Conservation (phyloP, 164 flowering plant species). For the Magnolia changhungtana region DNA sequence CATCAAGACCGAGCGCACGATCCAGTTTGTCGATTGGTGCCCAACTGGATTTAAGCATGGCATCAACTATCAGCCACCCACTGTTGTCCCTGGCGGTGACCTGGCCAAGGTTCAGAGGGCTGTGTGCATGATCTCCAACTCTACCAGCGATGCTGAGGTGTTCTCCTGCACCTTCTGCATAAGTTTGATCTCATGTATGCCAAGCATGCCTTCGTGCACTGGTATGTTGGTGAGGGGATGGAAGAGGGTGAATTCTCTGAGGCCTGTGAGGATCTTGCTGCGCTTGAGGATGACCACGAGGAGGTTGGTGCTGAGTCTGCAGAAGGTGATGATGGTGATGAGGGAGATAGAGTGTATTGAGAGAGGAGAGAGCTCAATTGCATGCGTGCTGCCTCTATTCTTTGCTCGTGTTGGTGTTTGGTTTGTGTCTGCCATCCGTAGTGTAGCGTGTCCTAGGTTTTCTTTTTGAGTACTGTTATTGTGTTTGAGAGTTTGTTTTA, state of each 20-base stretch:
- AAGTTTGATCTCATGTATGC: conserved; percentile 61
- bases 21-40: conserved; percentile 65
- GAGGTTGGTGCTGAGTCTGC: conserved; percentile 62
- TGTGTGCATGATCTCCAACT: conserved; percentile 56
- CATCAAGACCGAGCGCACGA: conserved; percentile 58
- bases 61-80: conserved; percentile 61
- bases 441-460: no score
- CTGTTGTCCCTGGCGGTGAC: conserved; percentile 62
- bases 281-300: conserved; percentile 60
- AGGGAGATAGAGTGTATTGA: conserved; percentile 46
- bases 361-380: no score
- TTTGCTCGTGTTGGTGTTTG: conserved; percentile 8
- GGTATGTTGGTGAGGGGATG: conserved; percentile 36
- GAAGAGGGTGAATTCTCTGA: conserved; percentile 73
- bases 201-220: conserved; percentile 44
- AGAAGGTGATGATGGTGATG: conserved; percentile 61
- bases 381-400: conserved; percentile 34
- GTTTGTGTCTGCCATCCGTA: no score
- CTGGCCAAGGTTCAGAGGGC: conserved; percentile 62
- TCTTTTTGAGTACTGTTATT: no score
- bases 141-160: conserved; percentile 53
- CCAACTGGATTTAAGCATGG: conserved; percentile 63
- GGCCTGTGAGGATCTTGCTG: conserved; percentile 62
- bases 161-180: conserved; percentile 43
- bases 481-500: no score